Evolutionary conservation across 202 grass and related monocot species (phyloP).

Genomic region (Digitaria exilis): DNA sequence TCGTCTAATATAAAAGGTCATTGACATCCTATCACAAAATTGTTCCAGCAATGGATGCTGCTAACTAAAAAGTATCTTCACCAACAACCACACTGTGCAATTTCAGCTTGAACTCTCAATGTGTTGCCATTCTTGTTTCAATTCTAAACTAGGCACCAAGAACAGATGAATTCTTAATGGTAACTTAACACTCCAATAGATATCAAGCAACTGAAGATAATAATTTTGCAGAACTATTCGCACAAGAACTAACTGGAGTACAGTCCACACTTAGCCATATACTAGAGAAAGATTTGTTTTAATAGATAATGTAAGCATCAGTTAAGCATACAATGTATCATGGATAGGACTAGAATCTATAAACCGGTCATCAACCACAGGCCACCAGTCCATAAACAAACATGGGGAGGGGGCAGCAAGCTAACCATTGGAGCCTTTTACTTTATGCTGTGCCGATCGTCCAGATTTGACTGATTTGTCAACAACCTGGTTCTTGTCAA

Average conservation of each 20-base stretch:
- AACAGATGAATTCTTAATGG: not conserved
- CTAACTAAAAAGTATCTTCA: not conserved
- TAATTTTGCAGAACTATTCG: constrained; percentile 2
- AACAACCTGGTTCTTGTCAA: constrained; percentile 65
- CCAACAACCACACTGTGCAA: not conserved
- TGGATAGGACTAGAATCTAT: constrained; percentile 15
- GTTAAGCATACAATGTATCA: not conserved
- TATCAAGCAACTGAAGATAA: not conserved
- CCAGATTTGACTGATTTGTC: constrained; percentile 76
- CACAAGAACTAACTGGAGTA: not conserved
- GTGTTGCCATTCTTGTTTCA: not conserved
- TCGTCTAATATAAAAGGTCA: constrained; percentile 8
- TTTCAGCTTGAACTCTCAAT: not conserved
- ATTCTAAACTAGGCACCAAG: constrained; percentile 4
- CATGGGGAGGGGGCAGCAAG: not conserved
- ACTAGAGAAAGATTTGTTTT: not conserved
- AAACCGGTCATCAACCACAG: not conserved
- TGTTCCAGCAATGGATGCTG: not conserved
- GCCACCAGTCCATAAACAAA: not conserved
- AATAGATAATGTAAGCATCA: not conserved
- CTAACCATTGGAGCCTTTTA: constrained; percentile 64
- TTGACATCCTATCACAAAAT: constrained; percentile 36
- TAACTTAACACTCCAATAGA: not conserved
- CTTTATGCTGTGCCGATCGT: constrained; percentile 69
- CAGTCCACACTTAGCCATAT: not conserved